phyloP scores from a whole-genome alignment of 805 yeast genomes.

The Blastobotrys muscicola region DNA sequence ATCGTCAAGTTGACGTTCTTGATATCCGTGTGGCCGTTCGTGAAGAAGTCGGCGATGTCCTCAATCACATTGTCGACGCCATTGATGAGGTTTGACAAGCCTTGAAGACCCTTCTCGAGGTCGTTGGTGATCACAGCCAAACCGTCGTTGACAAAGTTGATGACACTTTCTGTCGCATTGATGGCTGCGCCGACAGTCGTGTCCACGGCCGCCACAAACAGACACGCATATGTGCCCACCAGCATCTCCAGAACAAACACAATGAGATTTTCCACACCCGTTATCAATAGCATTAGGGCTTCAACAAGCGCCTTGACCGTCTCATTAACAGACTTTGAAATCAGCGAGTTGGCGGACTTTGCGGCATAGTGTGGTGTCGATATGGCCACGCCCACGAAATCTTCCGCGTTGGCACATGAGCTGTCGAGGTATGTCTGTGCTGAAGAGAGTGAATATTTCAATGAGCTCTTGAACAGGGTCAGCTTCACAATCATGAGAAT shows the following conservation, averaged over 20 bases:
- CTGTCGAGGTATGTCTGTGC: constrained; percentile 32
- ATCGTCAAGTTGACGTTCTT: constrained; percentile 50
- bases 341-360: constrained; percentile 41
- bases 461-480: constrained; percentile 41
- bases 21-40: constrained; percentile 32
- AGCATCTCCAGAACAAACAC: constrained; percentile 61
- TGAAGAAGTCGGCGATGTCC: constrained; percentile 47
- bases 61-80: constrained; percentile 42
- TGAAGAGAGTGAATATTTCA: constrained; percentile 34
- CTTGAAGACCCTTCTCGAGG: constrained; percentile 56
- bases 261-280: constrained; percentile 50
- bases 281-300: constrained; percentile 38
- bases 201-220: constrained; percentile 62
- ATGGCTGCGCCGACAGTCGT: constrained; percentile 66
- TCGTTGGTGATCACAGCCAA: constrained; percentile 45
- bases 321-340: constrained; percentile 39
- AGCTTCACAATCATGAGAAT: constrained; percentile 53
- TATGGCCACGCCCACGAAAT: constrained; percentile 25
- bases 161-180: constrained; percentile 57
- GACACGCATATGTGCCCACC: constrained; percentile 81
- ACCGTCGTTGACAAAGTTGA: constrained; percentile 53
- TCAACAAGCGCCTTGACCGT: constrained; percentile 39
- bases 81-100: constrained; percentile 49
- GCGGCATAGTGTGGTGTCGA: constrained; percentile 52
- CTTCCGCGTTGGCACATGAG: constrained; percentile 42